These are phyloP conservation scores for Henckelia pumila DNA, from an alignment of 257 asterid species.

Conservation along the genomic window DNA sequence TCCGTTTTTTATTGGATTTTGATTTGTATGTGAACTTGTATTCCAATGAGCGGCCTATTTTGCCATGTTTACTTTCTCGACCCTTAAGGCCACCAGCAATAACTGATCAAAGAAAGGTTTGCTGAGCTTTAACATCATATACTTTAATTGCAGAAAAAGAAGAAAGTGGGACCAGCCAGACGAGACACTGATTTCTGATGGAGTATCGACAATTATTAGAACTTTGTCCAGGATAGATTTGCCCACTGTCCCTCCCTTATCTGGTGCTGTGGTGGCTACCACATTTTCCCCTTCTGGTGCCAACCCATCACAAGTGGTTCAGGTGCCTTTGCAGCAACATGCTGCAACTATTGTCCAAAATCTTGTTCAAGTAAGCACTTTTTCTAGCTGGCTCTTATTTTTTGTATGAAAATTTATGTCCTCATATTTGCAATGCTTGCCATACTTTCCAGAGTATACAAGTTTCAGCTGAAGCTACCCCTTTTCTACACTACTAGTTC, in stretches of 20 bases:
- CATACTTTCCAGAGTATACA: neutral
- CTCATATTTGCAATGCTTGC: constrained; percentile 20
- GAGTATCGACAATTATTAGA: constrained; percentile 48
- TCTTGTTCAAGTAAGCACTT: constrained; percentile 51
- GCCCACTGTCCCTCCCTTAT: constrained; percentile 43
- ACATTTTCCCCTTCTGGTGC: constrained; percentile 44
- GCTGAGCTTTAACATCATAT: constrained; percentile 19
- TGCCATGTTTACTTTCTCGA: constrained; percentile 4
- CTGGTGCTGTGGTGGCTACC: constrained; percentile 46
- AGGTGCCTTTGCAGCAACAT: constrained; percentile 66
- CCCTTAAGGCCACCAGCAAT: neutral
- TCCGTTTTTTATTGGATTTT: neutral
- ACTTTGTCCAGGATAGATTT: constrained; percentile 41
- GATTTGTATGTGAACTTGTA: neutral
- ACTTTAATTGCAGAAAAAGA: constrained; percentile 54
- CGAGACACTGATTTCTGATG: constrained; percentile 63
- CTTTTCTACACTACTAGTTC: neutral
- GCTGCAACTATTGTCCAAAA: constrained; percentile 73
- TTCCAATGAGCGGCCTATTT: neutral
- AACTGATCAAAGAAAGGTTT: neutral
- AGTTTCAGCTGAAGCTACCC: neutral
- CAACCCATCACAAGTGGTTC: constrained; percentile 36
- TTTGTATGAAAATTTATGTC: neutral
- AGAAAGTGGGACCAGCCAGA: constrained; percentile 99
- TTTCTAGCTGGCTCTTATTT: constrained; percentile 5